Evolutionary conservation across 371 early-diverging fungal species (phyloP), one percentile per base, ranked within the genome.

Genomic region (Syncephalastrum sp.): DNA sequence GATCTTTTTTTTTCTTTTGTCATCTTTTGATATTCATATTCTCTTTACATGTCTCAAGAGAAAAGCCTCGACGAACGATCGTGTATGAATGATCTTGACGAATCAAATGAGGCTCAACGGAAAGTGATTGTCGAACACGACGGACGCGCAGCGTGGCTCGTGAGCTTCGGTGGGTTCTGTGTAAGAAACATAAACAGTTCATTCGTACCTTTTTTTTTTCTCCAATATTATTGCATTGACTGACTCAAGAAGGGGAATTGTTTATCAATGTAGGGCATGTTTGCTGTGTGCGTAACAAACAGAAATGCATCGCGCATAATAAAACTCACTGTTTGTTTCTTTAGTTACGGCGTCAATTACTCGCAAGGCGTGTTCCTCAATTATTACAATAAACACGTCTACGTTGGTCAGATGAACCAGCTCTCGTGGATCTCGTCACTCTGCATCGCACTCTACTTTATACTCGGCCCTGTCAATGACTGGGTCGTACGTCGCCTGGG

Each of bases 401-500:
- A 68, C 50, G 44, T 61, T 7, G 64, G 59, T 3, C 56, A 68
- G 47, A 55, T 72, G 65, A 63, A 50, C 14, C 46, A 53, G 50
- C 50, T 72, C 6, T 72, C 72, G 21, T 72, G 72, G 72, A 65
- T 72, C 21, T 68, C 69, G 12, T 72, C 72, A 4, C 68, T 72
- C 16, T 68, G 69, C 47, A 60, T 68, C 14, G 53, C 66, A 3
- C 44, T 72, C 4, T 68, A 56, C 19, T 72, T 72, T 49, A 66
- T 65, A 7, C 58, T 72, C 10, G 72, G 72, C 4, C 72, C 72
- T 17, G 57, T 72, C 33, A 72, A 72, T 54, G 64, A 68, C 33
- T 66, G 60, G 41, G 70, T 85, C 43, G 79, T 81, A 33, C 72
- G 78, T 43, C 70, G 66, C 16, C 59, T 73, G 27, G 87, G 86